A percentile compares a stretch with the other conserved stretches of the same genome.
Evolutionary conservation across 305 asterid species (phyloP).

Genomic region (Withania somnifera): DNA sequence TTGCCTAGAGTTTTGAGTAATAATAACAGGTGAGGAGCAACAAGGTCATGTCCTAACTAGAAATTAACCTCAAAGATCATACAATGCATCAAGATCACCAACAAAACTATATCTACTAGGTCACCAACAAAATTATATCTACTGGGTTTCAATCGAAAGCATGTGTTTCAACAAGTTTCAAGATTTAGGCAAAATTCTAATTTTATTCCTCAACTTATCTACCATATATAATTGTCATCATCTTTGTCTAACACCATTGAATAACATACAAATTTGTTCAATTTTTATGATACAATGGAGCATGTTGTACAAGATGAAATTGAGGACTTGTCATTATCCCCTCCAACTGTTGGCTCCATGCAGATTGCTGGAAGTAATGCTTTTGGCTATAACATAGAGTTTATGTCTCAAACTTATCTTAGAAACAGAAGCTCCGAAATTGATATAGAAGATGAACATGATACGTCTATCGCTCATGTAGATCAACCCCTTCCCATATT

Average conservation of each 20-base stretch:
- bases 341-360: constrained; percentile 45
- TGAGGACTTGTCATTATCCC: constrained; percentile 42
- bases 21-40: background rate
- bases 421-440: constrained; percentile 44
- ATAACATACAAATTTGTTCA: background rate
- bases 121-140: constrained; percentile 1
- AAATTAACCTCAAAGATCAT: background rate
- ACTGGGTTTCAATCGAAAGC: constrained; percentile 3
- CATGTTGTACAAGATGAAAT: constrained; percentile 36
- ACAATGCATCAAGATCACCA: background rate
- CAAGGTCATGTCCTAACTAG: background rate
- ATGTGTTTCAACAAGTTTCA: constrained; percentile 9
- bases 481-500: constrained; percentile 69
- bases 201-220: background rate
- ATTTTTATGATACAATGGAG: constrained; percentile 32
- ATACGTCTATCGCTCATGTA: constrained; percentile 9
- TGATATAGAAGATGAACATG: constrained; percentile 41
- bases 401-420: constrained; percentile 41
- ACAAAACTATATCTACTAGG: constrained; percentile 1
- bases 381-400: constrained; percentile 48
- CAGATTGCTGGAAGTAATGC: constrained; percentile 54
- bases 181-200: background rate
- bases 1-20: background rate
- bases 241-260: constrained; percentile 2
- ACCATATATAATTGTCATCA: background rate